Percentiles rank a stretch among this genome's conserved stretches.
Evolutionary conservation across 345 rosid species (phyloP).

Genomic region (Arabidopsis arenosa): DNA sequence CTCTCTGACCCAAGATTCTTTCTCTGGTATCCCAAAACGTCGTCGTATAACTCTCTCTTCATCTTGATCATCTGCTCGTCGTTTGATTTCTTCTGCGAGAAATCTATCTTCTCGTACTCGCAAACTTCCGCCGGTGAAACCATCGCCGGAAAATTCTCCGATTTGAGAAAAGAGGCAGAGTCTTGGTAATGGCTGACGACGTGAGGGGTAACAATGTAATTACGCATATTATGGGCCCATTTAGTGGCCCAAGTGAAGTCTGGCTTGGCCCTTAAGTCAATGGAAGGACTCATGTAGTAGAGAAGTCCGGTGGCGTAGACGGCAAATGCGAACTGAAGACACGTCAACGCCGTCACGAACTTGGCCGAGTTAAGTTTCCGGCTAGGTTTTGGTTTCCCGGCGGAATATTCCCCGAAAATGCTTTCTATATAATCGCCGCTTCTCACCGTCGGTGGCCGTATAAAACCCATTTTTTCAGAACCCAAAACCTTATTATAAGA

Average conservation of each 20-base stretch:
- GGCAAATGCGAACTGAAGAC: constrained; percentile 84
- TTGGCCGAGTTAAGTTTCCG: constrained; percentile 53
- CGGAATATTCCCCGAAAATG: constrained; percentile 66
- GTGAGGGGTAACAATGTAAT: constrained; percentile 67
- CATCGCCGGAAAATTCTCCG: constrained; percentile 38
- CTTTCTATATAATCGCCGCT: constrained; percentile 81
- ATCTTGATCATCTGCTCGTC: constrained; percentile 79
- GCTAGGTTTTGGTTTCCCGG: constrained; percentile 50
- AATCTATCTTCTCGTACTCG: constrained; percentile 89
- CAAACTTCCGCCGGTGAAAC: constrained; percentile 62
- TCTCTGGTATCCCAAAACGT: constrained; percentile 66
- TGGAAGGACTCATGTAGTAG: constrained; percentile 87
- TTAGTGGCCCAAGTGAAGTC: constrained; percentile 93
- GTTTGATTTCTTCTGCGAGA: constrained; percentile 83
- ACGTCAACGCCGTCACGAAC: constrained; percentile 75
- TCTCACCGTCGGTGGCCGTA: constrained; percentile 58
- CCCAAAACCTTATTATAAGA: constrained; percentile 41
- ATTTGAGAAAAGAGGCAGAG: constrained; percentile 47
- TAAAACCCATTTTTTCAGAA: constrained; percentile 64
- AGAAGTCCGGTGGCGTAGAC: constrained; percentile 86
- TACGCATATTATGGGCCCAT: constrained; percentile 76
- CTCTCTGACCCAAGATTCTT: constrained; percentile 71
- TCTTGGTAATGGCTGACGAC: constrained; percentile 67
- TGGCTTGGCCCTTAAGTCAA: constrained; percentile 77
- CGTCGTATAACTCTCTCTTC: constrained; percentile 73